A percentile compares a stretch with the other conserved stretches of the same genome.
These are phyloP conservation scores for Suhomyces guaymorum DNA, from an alignment of 1,139 yeast genomes.

Conservation along the genomic window DNA sequence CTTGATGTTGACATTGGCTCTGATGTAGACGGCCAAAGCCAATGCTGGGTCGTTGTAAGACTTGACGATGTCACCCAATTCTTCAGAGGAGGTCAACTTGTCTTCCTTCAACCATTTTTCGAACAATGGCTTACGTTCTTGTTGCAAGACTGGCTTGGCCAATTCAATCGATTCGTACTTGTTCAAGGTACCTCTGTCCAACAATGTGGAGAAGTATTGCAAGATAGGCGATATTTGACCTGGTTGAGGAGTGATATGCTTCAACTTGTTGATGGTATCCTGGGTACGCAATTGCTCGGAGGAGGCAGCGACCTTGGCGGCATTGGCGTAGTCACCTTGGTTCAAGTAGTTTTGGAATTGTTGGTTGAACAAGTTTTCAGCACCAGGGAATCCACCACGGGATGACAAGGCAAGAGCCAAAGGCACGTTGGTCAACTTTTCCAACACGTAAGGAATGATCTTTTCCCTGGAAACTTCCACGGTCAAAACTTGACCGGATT, in stretches of 20 bases:
- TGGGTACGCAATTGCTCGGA: conserved; percentile 93
- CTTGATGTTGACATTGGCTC: conserved; percentile 83
- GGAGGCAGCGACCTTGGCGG: conserved; percentile 97
- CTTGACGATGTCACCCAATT: conserved; percentile 93
- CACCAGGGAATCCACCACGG: conserved; percentile 97
- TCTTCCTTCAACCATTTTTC: conserved; percentile 97
- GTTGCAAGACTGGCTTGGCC: conserved; percentile 94
- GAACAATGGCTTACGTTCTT: conserved; percentile 88
- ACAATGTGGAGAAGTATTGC: conserved; percentile 86
- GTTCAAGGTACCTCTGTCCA: conserved; percentile 92
- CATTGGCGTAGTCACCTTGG: conserved; percentile 85
- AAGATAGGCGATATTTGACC: conserved; percentile 94
- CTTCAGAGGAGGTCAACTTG: conserved; percentile 91
- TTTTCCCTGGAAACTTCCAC: conserved; percentile 86
- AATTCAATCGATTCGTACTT: conserved; percentile 92
- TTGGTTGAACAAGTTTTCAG: conserved; percentile 86
- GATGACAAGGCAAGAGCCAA: conserved; percentile 88
- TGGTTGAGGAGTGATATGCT: conserved; percentile 90
- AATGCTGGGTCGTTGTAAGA: conserved; percentile 76
- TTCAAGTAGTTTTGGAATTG: conserved; percentile 85
- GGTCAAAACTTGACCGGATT: conserved; percentile 91
- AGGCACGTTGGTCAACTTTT: conserved; percentile 81
- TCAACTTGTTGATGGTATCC: conserved; percentile 90
- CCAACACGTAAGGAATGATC: conserved; percentile 86
- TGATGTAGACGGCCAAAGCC: conserved; percentile 88